Base-by-base conservation (phyloP, 352 stramenopile species). In the Thraustotheca clavata region DNA sequence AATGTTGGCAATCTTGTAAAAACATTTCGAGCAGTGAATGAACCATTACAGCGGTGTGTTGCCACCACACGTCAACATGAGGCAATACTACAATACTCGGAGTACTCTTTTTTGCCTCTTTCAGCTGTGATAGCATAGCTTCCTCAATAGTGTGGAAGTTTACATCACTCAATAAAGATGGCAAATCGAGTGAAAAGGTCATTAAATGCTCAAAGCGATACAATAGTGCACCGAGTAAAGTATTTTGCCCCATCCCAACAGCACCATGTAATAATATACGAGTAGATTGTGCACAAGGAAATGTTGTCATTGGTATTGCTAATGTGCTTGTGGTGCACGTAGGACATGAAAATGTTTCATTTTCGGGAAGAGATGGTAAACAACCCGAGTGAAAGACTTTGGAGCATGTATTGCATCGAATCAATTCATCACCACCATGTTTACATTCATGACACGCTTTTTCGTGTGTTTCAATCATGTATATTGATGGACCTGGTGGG, bases 11-110 rank as follows among this genome's bases (percentile, higher is more conserved):
- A 62, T 78, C 76, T 70, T 78, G 78, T 27, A 94, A 67, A 79
- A 92, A 83, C 78, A 94, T 88, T 71, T 88, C 86, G 24, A 94
- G 70, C 0, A 79, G 74, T 36, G 79, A 43, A 48, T 91, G 81
- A 77, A 91, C 88, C 2, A 81, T 82, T 27, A 88, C 78, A 20
- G 49, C 79, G 33, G 79, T 87, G 40, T 89, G 81, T 22, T 76
- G 73, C 80, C 78, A 92, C 79, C 79, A 91, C 36, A 88, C 38
- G 57, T 94, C 80, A 9, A 80, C 69, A 46, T 94, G 77, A 20
- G 87, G 87, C 0, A 94, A 69, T 46, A 79, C 91, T 2, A 96
- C 67, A 8, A 96, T 77, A 39, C 84, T 93, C 12, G 86, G 87
- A 4, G 89, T 63, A 47, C 80, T 86, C 47, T 83, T 88, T 32